Percentiles rank a stretch among this genome's conserved stretches.
These are phyloP conservation scores for Oryza officinalis DNA, from an alignment of 176 grass and related monocot species.

Conservation along the genomic window DNA sequence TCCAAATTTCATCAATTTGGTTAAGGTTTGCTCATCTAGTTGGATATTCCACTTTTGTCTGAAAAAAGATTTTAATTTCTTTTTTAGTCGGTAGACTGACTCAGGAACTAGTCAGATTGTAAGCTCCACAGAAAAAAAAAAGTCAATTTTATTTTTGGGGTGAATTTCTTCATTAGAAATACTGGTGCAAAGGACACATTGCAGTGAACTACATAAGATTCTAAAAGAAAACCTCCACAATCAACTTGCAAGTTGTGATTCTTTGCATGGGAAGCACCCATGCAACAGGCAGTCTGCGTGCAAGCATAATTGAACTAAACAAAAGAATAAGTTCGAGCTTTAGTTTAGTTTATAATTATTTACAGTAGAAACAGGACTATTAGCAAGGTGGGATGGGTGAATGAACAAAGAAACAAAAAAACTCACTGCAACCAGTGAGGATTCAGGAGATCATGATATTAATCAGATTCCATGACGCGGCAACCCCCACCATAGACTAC, in stretches of 20 bases:
- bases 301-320: not conserved
- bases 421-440: not conserved
- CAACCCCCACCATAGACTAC: not conserved
- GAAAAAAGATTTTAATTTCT: not conserved
- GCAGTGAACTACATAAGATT: not conserved
- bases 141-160: not conserved
- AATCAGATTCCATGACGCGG: not conserved
- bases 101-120: not conserved
- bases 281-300: not conserved
- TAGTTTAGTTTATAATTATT: not conserved
- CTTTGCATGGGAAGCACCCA: not conserved
- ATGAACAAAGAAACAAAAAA: not conserved
- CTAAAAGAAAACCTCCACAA: not conserved
- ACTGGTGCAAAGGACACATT: not conserved
- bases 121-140: not conserved
- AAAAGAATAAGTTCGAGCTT: not conserved
- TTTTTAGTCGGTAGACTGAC: not conserved
- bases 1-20: too few species aligned
- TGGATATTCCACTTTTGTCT: not conserved
- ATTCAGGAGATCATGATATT: not conserved
- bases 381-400: not conserved
- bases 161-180: not conserved
- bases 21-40: not conserved
- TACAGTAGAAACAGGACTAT: not conserved
- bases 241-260: not conserved